phyloP scores from a whole-genome alignment of 768 basidiomycete genomes.

The Porpolomopsis calyptriformis region DNA sequence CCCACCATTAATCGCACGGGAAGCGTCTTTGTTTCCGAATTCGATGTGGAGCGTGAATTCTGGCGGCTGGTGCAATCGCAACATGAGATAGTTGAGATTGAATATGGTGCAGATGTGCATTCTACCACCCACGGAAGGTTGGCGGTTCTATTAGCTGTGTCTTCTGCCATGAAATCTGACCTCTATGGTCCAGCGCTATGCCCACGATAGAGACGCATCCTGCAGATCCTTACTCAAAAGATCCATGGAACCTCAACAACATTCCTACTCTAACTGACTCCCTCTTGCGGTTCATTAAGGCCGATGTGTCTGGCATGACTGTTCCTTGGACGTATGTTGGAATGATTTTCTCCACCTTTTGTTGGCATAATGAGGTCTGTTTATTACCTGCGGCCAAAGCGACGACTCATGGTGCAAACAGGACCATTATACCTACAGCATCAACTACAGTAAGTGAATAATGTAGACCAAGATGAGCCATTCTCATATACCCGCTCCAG shows the following conservation, averaged over 20 bases:
- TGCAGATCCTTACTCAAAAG: conserved; percentile 71
- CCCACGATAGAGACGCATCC: conserved; percentile 94
- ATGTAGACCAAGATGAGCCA: conserved; percentile 9
- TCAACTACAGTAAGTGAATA: conserved; percentile 70
- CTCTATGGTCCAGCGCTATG: conserved; percentile 58
- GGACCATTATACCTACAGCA: conserved; percentile 97
- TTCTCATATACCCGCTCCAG: conserved; percentile 34
- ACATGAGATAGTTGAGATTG: conserved; percentile 89
- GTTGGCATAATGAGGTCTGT: conserved; percentile 95
- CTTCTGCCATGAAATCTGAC: neutral
- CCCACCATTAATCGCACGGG: conserved; percentile 46
- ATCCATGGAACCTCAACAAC: conserved; percentile 97
- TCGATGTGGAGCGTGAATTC: conserved; percentile 90
- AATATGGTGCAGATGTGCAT: conserved; percentile 99
- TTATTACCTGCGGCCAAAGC: neutral
- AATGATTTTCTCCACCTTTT: conserved; percentile 98
- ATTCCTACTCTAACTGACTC: conserved; percentile 90
- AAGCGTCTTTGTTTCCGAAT: conserved; percentile 65
- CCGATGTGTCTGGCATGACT: conserved; percentile 98
- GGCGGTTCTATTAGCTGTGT: conserved; percentile 11
- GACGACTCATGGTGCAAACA: conserved; percentile 20
- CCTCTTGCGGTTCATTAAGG: conserved; percentile 92
- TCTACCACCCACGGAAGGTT: conserved; percentile 96
- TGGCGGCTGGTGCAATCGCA: conserved; percentile 91
- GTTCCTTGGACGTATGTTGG: conserved; percentile 99